Evolutionary conservation across 257 asterid species (phyloP), one percentile per base, ranked within the genome.

Genomic region (Pogostemon cablin): DNA sequence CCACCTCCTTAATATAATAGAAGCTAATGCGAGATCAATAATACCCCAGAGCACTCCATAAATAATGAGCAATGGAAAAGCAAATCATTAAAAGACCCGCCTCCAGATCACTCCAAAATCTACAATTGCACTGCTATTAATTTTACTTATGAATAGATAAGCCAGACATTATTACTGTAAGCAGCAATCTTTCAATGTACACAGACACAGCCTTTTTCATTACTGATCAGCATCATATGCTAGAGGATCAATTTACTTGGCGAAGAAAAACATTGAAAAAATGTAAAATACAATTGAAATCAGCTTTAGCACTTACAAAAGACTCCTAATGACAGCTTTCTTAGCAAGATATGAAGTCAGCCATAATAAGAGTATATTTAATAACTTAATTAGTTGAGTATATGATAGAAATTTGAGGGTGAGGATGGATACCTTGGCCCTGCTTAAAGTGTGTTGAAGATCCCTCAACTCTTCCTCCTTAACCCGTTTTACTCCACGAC

Each of bases 401-500:
- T 60, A 66, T 63, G 58, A 43, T 59, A 9, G 66, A 70, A 53
- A 48, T 56, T 56, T 65, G 68, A 57, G 54, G 67, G 59, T 6
- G 49, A 54, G 62, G 54, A 20, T 20, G 43, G 72, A 69, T 78
- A 92, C 98, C 91, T 93, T 93, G 35, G 77, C 79, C 56, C 68
- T 72, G 32, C 4, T 55, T 67, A 82, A 47, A 56, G 50, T 72
- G 17, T 78, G 74, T 9, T 67, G 78, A 75, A 91, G 87, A 74
- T 55, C 75, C 44, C 65, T 79, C 75, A 81, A 80, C 55, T 87
- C 93, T 73, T 84, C 92, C 78, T 86, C 90, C 79, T 60, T 79
- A 12, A 57, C 80, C 57, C 96, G 86, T 85, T 89, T 91, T 67
- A 71, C 71, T 52, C 86, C 88, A 63, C 77, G 84, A 11, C 69